Base-by-base conservation (phyloP, 2,329 filamentous ascomycete genomes). In the Aspergillus amoenus region DNA sequence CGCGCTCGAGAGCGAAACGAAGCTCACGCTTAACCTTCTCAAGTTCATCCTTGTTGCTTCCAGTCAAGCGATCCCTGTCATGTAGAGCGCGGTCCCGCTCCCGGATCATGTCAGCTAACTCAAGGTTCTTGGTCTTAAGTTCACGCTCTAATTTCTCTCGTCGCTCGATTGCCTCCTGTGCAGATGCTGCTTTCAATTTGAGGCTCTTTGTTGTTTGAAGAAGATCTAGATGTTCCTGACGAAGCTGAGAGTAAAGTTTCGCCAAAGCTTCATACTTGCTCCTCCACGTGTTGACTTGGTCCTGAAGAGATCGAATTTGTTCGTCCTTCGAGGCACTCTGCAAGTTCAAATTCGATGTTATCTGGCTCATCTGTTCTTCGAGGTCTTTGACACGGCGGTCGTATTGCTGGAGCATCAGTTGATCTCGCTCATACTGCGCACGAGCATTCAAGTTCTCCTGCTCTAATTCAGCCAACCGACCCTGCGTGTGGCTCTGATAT, bases 81-180 rank as follows among this genome's bases (percentile, higher is more conserved):
- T 97, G 91, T 52, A 97, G 78, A 30, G 94, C 94, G 62, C 94
- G 87, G 70, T 99, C 94, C 66, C 94, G 85, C 78, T 99, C 94
- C 43, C 94, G 86, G 63, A 99, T 99, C 94, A 99, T 97, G 73
- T 97, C 92, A 32, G 94, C 94, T 60, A 99, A 79, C 75, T 99
- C 94, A n/a, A 99, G 81, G 71, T 99, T 99, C 84, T 99, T 99
- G 30, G 93, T 97, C 84, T 99, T 99, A 73, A 99, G 89, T 78
- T 99, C 94, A 34, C 93, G 89, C 78, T 97, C 92, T 52, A 99
- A 83, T 80, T 95, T 96, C 79, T 99, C 94, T 8, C 93, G 88
- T 66, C 85, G 88, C 56, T 97, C 94, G 62, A 97, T 96, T 1
- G 94, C 94, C 78, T 99, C 94, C 72, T 97, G 93, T 0, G 94